Base-by-base conservation (phyloP, 192 early-diverging fungal species). In the Entomortierella parvispora region DNA sequence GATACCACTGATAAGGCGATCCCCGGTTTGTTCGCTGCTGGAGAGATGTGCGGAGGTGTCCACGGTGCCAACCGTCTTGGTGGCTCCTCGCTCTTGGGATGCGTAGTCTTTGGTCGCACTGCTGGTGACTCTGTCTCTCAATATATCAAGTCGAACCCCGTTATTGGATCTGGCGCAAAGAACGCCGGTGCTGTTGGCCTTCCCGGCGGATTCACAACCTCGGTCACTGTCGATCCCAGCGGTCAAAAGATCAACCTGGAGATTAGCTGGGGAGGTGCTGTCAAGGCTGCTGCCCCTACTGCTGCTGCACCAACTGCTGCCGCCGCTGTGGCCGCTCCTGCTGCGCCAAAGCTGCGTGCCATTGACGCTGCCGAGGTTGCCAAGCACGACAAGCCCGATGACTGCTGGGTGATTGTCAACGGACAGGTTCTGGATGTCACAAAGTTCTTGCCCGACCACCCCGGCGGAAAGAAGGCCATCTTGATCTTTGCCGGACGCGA, bases 1-100 rank as follows among this genome's bases (percentile, higher is more conserved):
- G 80, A 79, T 54, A 63, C 71, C 22, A 28, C 79, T 52, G 88
- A 86, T 42, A 60, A 81, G 46, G 62, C 84, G 11, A 91, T 97
- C 44, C 89, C 93, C 31, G 95, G 95, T 76, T 83, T 96, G 49
- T 92, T 94, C 68, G 96, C 93, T 29, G 90, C 92, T 65, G 95
- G 96, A 80, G 96, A 98, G 81, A 92, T 98, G 76, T 93, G 93
- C 54, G 96, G 96, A 71, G 96, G 96, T 77, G 93, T 98, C 34
- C 96, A 98, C 71, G 96, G 96, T 47, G 95, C 95, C 60, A 98
- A 97, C 86, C 94, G 96, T 80, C 90, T 98, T 20, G 96, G 92
- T 66, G 96, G 96, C 48, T 92, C 91, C 53, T 97, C 95, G 32
- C 83, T 98, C n/a, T 83, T 98, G 49, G 95, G 93, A 52, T 98